Evolutionary conservation across 345 rosid species (phyloP).

Genomic region (Erodium maritimum): DNA sequence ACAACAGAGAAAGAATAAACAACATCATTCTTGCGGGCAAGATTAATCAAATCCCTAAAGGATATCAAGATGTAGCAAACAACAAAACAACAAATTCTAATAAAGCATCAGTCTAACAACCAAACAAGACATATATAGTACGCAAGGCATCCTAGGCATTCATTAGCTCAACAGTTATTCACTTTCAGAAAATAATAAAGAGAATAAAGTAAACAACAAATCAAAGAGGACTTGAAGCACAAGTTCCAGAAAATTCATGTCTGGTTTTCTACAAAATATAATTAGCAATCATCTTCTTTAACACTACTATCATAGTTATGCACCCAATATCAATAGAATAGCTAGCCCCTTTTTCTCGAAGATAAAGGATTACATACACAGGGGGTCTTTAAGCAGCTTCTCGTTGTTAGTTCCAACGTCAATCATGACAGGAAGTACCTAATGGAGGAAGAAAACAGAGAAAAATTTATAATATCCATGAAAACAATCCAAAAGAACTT

Average conservation of each 20-base stretch:
- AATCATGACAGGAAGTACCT: slow-evolving; percentile 99
- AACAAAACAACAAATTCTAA: too few species aligned
- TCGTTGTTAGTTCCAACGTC: slow-evolving; percentile 98
- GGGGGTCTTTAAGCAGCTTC: slow-evolving; percentile 68
- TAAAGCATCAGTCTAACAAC: background rate
- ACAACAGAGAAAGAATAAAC: background rate
- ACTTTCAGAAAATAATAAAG: background rate
- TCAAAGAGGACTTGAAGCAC: background rate
- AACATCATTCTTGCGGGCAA: background rate
- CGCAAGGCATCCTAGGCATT: too few species aligned
- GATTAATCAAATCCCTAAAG: background rate
- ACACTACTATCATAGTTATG: background rate
- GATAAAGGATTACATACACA: slow-evolving; percentile 48
- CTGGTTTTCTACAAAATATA: background rate
- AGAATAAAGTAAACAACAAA: background rate
- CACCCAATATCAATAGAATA: background rate
- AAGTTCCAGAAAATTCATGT: background rate
- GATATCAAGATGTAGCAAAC: background rate
- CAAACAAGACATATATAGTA: background rate
- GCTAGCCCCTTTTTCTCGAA: background rate
- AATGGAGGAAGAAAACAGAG: slow-evolving; percentile 11
- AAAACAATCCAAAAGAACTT: background rate
- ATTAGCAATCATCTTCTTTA: background rate
- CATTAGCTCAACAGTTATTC: background rate
- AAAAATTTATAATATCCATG: background rate